Conservation (phyloP, 192 early-diverging fungal species). For the Backusella mclennaniae region DNA sequence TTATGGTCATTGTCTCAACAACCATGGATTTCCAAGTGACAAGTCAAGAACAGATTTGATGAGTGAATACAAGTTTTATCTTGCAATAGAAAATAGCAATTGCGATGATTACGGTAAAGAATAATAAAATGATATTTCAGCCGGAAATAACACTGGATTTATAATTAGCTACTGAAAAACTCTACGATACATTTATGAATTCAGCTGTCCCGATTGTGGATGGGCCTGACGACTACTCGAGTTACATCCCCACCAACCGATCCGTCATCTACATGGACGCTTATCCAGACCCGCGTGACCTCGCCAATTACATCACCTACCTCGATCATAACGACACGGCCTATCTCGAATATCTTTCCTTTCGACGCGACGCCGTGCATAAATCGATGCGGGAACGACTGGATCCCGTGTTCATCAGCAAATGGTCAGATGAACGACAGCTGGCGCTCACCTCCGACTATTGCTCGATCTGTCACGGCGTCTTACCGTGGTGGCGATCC, state of each 20-base stretch:
- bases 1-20: conserved; percentile 16
- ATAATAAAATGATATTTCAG: neutral
- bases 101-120: conserved; percentile 23
- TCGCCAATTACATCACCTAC: conserved; percentile 17
- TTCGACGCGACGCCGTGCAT: neutral
- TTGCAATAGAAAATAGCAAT: conserved; percentile 21
- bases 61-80: conserved; percentile 27
- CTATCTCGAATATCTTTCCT: conserved; percentile 12
- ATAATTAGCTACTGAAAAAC: conserved; percentile 19
- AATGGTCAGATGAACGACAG: conserved; percentile 2
- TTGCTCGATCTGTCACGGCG: conserved; percentile 16
- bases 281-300: conserved; percentile 20
- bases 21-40: neutral
- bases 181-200: conserved; percentile 15
- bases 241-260: conserved; percentile 4
- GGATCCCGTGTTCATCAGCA: neutral
- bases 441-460: neutral
- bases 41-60: conserved; percentile 14
- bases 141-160: no score
- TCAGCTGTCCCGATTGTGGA: conserved; percentile 23
- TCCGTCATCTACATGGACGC: conserved; percentile 19
- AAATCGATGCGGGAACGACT: conserved; percentile 2
- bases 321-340: conserved; percentile 13
- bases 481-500: conserved; percentile 1
- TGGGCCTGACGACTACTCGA: conserved; percentile 7